Base-by-base conservation (phyloP, 2,329 filamentous ascomycete species). In the Dothideomycetidae sp. region DNA sequence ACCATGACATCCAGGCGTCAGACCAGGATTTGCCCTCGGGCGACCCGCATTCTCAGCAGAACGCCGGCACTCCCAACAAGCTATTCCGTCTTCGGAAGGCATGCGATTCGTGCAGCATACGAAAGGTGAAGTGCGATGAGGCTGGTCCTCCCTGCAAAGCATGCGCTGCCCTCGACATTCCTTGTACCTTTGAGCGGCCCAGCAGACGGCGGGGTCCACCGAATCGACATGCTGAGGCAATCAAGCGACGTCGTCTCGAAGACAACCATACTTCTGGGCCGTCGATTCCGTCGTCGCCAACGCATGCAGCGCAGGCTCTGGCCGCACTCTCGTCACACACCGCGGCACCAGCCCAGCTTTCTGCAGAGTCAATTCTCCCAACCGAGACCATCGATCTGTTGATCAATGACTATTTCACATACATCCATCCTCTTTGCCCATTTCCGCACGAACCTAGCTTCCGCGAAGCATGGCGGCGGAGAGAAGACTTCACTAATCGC, bases 401-500 rank as follows among this genome's bases (percentile, higher is more conserved):
- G 11, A 71, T 86, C 40, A 78, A 85, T 53, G 81, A 86, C 59
- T 86, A 82, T 66, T 86, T 85, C 58, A 83, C 77, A 12, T 84
- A 84, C 53, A 78, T 85, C 37, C 78, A 85, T 48, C 81, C 81
- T 1, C 66, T 86, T 5, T 73, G 72, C 41, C 81, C 81, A 0
- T 85, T 86, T 40, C 81, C 81, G 0, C 81, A 86, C 54, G 78
- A 85, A 52, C 78, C 79, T 0, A 80, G 78, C 3, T 85, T 86
- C 53, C 70, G 79, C 14, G 69, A 74, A 43, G 74, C 74, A 1
- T 81, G 83, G 54, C 66, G 67, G 5, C 68, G 68, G 38, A 67
- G 80, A 21, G 72, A 81, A 50, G 79, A 84, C 51, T 65, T 74
- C 36, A 70, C 66, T 5, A 75, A 73, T 45, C 70, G 72, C 7